phyloP scores from a whole-genome alignment of 495 filamentous ascomycete species.

The Parachaetomium inaequale region DNA sequence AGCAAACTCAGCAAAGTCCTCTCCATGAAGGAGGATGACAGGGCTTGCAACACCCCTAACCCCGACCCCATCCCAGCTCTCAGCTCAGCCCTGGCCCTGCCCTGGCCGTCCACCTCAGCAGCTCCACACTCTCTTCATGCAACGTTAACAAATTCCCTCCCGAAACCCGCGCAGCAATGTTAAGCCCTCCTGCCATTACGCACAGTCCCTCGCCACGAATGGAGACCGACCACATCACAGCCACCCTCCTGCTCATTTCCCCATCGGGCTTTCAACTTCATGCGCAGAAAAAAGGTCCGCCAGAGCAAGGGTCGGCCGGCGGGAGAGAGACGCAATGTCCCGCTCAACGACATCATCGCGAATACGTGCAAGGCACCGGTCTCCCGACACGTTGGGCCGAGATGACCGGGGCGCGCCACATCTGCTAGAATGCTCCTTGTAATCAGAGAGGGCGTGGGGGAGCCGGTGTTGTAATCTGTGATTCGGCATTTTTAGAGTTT shows the following conservation, averaged over 20 bases:
- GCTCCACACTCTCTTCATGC: not conserved
- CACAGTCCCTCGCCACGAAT: slow-evolving; percentile 5
- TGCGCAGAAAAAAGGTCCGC: not conserved
- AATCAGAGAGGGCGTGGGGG: not conserved
- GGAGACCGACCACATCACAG: not conserved
- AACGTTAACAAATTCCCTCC: slow-evolving; percentile 7
- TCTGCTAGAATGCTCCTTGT: not conserved
- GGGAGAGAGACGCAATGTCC: not conserved
- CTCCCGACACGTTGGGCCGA: not conserved
- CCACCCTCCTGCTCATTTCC: slow-evolving; percentile 13
- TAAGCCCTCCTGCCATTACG: not conserved
- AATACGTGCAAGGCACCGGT: not conserved
- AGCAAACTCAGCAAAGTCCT: not conserved
- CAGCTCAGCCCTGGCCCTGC: not conserved
- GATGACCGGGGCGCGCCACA: not conserved
- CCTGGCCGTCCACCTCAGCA: not conserved
- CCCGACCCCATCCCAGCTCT: not conserved
- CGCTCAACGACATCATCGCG: not conserved
- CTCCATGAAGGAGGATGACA: not conserved
- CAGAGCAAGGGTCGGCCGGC: not conserved
- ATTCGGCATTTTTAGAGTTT: not conserved
- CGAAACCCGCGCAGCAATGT: not conserved
- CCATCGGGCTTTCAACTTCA: not conserved
- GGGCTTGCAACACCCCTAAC: not conserved
- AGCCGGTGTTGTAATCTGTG: not conserved